Percentiles rank a stretch among this genome's conserved stretches.
Conservation (phyloP, 305 asterid genomes). For the Fraxinus floribunda region DNA sequence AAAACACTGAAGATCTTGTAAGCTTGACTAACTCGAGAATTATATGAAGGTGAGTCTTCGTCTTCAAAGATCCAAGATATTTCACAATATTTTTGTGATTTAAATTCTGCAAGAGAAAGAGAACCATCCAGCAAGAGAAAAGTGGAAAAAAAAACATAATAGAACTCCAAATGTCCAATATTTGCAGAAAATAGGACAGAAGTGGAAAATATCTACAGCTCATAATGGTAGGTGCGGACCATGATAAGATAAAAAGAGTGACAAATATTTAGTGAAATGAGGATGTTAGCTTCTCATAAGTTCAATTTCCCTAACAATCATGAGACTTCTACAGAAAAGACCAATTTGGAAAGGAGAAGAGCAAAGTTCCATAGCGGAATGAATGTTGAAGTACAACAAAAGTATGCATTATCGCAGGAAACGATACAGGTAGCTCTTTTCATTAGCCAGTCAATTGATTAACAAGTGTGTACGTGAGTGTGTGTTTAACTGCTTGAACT, state of each 20-base stretch:
- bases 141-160: neutral
- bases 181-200: neutral
- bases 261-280: neutral
- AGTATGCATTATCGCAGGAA: neutral
- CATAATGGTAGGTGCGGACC: neutral
- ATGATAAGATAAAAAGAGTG: neutral
- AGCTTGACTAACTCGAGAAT: constrained; percentile 58
- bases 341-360: constrained; percentile 5
- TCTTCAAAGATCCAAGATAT: constrained; percentile 92
- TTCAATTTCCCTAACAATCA: constrained; percentile 4
- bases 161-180: neutral
- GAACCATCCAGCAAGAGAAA: neutral
- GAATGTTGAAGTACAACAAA: neutral
- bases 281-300: neutral
- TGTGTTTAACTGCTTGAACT: neutral
- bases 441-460: neutral
- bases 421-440: neutral
- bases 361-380: neutral
- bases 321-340: neutral
- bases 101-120: constrained; percentile 61
- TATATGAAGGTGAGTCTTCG: constrained; percentile 91
- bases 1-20: constrained; percentile 8
- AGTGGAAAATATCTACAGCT: neutral
- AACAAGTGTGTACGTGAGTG: neutral
- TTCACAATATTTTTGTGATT: constrained; percentile 95